Base-by-base conservation (phyloP, 345 rosid species). In the Jatropha curcas region DNA sequence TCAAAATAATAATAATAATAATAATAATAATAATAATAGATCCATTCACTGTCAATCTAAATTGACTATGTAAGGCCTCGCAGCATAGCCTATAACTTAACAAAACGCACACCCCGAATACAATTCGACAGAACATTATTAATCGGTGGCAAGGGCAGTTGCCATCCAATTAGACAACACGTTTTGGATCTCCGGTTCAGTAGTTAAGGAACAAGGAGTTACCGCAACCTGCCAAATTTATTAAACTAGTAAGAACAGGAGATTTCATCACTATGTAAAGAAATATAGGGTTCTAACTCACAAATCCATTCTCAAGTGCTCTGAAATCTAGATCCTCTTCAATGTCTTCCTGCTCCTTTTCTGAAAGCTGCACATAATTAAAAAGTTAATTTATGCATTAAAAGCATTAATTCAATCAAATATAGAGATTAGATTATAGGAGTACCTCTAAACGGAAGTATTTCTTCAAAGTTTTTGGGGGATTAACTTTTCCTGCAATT, bases 251-350 rank as follows among this genome's bases (percentile, higher is more conserved):
- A 39, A 58, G 33, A 64, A 45, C 19, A 68, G 6, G 7, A 13
- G n/a, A n/a, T n/a, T n/a, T n/a, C n/a, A n/a, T n/a, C n/a, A n/a
- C n/a, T n/a, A n/a, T n/a, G n/a, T n/a, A n/a, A n/a, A n/a, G n/a
- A n/a, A n/a, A n/a, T n/a, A n/a, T n/a, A n/a, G n/a, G n/a, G n/a
- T 25, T 25, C 35, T 10, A 70, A 67, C 87, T 84, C 80, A 86
- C 81, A 63, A 48, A 86, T 80, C 87, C 87, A 77, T 82, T 79
- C 71, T 77, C 80, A 50, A 86, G 65, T 22, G 83, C 86, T 61
- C 24, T 78, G 55, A 62, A 78, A 68, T 86, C 86, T 60, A 64
- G 31, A 57, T 80, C 79, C 7, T 80, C 87, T 27, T 80, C 83
- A 28, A 20, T 61, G 45, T 78, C 68, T 56, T 71, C 79, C 33